Conservation (phyloP, 2,329 filamentous ascomycete species). For the Botrytis fragariae region DNA sequence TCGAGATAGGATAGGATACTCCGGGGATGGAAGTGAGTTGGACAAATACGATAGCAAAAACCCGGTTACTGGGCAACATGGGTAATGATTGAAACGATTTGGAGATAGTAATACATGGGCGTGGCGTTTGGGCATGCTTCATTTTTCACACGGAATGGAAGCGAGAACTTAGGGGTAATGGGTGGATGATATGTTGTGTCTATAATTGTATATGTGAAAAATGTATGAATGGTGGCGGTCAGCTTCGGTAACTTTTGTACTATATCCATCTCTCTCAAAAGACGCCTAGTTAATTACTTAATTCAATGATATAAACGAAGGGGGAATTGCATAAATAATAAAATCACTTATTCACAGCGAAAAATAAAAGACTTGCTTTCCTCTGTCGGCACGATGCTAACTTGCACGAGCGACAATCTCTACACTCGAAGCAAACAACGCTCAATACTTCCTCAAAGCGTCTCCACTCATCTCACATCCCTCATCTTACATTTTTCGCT, state of each 20-base stretch:
- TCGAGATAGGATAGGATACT: constrained; percentile 39
- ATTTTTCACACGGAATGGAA: not conserved
- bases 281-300: not conserved
- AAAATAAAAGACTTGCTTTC: not conserved
- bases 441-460: not conserved
- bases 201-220: not conserved
- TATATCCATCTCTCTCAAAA: not conserved
- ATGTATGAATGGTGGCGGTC: not conserved
- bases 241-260: not conserved
- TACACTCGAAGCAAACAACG: not conserved
- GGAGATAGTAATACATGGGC: not conserved
- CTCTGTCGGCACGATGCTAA: not conserved
- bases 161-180: not conserved
- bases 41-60: constrained; percentile 35
- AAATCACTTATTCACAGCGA: not conserved
- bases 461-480: not conserved
- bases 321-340: not conserved
- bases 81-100: not conserved
- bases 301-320: not conserved
- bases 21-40: constrained; percentile 37
- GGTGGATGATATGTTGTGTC: not conserved
- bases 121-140: not conserved
- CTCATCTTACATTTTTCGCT: not conserved
- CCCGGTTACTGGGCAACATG: constrained; percentile 26
- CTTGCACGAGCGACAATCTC: not conserved